Percentiles rank a stretch among this genome's conserved stretches.
These are phyloP conservation scores for Mixia osmundae DNA, from an alignment of 1,284 basidiomycete genomes.

Conservation along the genomic window DNA sequence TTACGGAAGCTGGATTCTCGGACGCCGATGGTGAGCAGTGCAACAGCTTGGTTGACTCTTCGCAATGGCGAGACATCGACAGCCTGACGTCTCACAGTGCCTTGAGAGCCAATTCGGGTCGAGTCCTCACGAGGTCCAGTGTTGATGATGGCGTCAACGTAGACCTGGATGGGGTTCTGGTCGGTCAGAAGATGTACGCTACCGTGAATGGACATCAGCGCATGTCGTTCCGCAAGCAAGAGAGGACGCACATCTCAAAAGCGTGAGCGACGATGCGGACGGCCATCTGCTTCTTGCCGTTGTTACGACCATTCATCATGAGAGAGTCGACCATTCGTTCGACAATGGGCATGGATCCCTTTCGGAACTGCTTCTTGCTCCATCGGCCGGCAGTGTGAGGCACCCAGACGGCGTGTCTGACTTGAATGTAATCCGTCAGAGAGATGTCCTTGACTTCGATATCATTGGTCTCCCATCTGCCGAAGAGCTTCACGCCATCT, in stretches of 20 bases:
- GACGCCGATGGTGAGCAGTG: constrained; percentile 87
- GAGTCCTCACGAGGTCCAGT: constrained; percentile 99
- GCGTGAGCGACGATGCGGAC: constrained; percentile 99
- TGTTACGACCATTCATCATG: constrained; percentile 99
- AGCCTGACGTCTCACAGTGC: constrained; percentile 97
- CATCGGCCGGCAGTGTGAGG: constrained; percentile 97
- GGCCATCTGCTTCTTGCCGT: constrained; percentile 97
- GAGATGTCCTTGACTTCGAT: constrained; percentile 42
- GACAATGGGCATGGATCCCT: constrained; percentile 99
- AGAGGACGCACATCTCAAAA: too few species aligned
- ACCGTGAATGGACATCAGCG: too few species aligned
- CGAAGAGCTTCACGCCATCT: constrained; percentile 59
- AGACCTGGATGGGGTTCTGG: constrained; percentile 93
- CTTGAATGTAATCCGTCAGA: constrained; percentile 45
- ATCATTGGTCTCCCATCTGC: constrained; percentile 90
- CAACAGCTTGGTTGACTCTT: constrained; percentile 91
- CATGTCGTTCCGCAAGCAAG: too few species aligned
- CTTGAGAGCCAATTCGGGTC: constrained; percentile 98
- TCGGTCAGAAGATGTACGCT: constrained; percentile 98
- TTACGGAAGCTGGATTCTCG: constrained; percentile 99
- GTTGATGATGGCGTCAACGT: constrained; percentile 96
- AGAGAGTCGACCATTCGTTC: constrained; percentile 95
- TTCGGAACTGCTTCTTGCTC: constrained; percentile 99
- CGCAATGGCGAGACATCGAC: constrained; percentile 98
- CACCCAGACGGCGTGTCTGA: constrained; percentile 9